A percentile compares a stretch with the other conserved stretches of the same genome.
These are phyloP conservation scores for Thalassiosira pacifica DNA, from an alignment of 352 stramenopile species.

Conservation along the genomic window DNA sequence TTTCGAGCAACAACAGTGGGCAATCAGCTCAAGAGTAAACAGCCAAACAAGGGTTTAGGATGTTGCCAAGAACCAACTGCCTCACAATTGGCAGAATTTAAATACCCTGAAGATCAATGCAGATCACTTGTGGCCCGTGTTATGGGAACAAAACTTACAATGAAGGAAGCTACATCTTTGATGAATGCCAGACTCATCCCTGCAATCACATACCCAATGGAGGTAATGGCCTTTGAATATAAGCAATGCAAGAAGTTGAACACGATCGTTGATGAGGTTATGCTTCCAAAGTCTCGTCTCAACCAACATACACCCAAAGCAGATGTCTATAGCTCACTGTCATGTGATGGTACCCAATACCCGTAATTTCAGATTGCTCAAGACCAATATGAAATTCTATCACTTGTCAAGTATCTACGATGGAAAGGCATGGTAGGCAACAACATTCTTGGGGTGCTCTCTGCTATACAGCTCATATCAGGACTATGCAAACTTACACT, in stretches of 20 bases:
- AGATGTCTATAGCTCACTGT: background rate
- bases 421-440: slow-evolving; percentile 8
- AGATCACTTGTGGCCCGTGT: no score
- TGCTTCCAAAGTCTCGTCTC: slow-evolving; percentile 5
- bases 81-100: no score
- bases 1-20: no score
- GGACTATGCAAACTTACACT: slow-evolving; percentile 16
- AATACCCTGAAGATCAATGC: no score
- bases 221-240: background rate
- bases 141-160: no score
- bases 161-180: background rate
- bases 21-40: background rate
- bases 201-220: background rate
- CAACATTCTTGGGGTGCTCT: slow-evolving; percentile 22
- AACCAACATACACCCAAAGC: background rate
- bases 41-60: slow-evolving; percentile 27
- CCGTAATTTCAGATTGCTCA: slow-evolving; percentile 18
- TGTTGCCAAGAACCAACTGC: no score
- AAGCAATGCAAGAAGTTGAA: slow-evolving; percentile 4
- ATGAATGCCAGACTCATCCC: background rate
- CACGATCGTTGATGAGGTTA: slow-evolving; percentile 11
- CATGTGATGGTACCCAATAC: background rate
- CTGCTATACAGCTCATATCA: slow-evolving; percentile 10
- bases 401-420: slow-evolving; percentile 22
- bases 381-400: slow-evolving; percentile 24